Evolutionary conservation across 352 stramenopile genomes (phyloP), one percentile per base, ranked within the genome.

Genomic region (Pythium aquatile): DNA sequence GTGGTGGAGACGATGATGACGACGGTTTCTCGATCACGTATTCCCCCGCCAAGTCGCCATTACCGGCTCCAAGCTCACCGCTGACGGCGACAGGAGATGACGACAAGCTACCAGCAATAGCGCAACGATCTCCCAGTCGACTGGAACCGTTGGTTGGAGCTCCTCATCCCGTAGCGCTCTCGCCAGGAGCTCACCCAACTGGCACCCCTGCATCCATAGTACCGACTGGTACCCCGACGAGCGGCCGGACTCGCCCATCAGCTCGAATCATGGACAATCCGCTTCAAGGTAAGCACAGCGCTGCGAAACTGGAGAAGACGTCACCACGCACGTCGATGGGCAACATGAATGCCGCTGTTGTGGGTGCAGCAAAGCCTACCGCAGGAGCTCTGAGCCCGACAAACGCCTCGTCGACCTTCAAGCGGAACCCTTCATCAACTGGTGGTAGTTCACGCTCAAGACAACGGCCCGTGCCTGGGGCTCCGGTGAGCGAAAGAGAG

Each of bases 71-170:
- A 17, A 54, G 68, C 32, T 79, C 62, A 14, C 59, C 71, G 16
- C 51, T 65, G 14, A 60, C 65, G 13, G 52, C 63, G 9, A 44
- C 53, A 16, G 40, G 52, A 11, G 62, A 68, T 46, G 76, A 89
- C 9, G 80, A 87, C 57, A 86, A 85, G 57, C 69, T 88, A 14
- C 79, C 79, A 30, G 86, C 79, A 24, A 87, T 88, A 59, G 67
- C 83, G 53, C 70, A 60, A 26, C 73, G 75, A 37, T 77, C 74
- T 37, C 81, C 79, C 32, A 78, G 74, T 16, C 76, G 74, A 20
- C 69, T 82, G 24, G 65, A 83, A 37, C 49, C 64, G 16, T 33
- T 66, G n/a, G 14, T 52, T 7, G 60, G 58, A 10, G 58, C 48
- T 17, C 58, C 58, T 14, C 57, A 63, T 32, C 16, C 57, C 1